These are phyloP conservation scores for Inga oerstediana DNA, from an alignment of 306 rosid genomes.

Conservation along the genomic window DNA sequence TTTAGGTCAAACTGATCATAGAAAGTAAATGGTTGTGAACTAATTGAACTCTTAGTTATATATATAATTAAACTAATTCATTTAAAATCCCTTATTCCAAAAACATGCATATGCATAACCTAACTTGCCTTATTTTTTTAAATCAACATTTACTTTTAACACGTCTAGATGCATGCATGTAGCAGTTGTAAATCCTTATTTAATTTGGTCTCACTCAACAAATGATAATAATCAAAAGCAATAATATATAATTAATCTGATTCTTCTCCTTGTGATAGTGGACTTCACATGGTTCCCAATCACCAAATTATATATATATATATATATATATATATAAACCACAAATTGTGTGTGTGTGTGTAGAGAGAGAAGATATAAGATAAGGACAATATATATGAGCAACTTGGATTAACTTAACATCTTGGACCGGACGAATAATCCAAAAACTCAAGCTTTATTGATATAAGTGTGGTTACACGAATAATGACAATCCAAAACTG, in stretches of 20 bases:
- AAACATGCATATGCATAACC: neutral
- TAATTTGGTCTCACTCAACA: neutral
- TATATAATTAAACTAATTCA: neutral
- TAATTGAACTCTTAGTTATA: neutral
- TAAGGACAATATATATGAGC: neutral
- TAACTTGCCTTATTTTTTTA: neutral
- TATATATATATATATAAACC: neutral
- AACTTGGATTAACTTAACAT: constrained; percentile 11
- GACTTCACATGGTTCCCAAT: constrained; percentile 8
- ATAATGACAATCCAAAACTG: neutral
- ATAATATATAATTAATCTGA: too few species aligned
- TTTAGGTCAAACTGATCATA: neutral
- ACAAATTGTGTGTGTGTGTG: too few species aligned
- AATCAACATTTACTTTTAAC: neutral
- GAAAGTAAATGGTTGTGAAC: neutral
- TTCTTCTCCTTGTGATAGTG: neutral
- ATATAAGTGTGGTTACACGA: neutral
- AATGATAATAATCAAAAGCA: neutral
- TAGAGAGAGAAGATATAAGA: neutral
- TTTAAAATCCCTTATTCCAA: neutral
- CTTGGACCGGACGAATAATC: neutral
- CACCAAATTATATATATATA: neutral
- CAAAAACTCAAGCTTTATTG: neutral
- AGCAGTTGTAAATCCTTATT: neutral
- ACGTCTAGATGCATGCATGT: constrained; percentile 10